A percentile compares a stretch with the other conserved stretches of the same genome.
Evolutionary conservation across 2,329 filamentous ascomycete species (phyloP).

Genomic region (Botrytis elliptica): DNA sequence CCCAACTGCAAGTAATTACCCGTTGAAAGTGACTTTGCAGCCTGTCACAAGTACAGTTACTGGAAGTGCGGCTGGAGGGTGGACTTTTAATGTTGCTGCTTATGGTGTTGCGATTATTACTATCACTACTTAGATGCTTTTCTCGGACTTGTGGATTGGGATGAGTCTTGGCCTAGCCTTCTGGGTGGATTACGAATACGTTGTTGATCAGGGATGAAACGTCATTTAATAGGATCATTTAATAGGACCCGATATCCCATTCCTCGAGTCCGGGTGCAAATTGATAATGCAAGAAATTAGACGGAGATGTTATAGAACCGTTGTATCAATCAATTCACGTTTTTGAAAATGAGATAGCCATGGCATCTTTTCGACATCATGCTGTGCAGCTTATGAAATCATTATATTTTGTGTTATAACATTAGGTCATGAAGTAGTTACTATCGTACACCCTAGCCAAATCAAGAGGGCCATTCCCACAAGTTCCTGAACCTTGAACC

Average conservation of each 20-base stretch:
- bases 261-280: not conserved
- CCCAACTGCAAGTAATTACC: conserved; percentile 21
- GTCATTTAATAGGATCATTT: rapidly evolving
- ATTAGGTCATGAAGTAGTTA: not conserved
- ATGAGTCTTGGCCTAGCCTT: rapidly evolving
- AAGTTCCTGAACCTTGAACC: not conserved
- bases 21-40: conserved; percentile 20
- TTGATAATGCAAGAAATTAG: not conserved
- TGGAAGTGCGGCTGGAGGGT: conserved; percentile 22
- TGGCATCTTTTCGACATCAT: not conserved
- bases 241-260: rapidly evolving
- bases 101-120: conserved; percentile 25
- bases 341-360: not conserved
- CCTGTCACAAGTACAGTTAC: conserved; percentile 19
- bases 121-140: not conserved
- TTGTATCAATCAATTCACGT: not conserved
- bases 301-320: not conserved
- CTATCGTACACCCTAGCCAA: not conserved
- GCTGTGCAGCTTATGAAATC: not conserved
- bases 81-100: conserved; percentile 24
- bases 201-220: not conserved
- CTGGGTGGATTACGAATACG: not conserved
- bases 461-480: not conserved
- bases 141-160: not conserved
- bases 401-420: not conserved